Evolutionary conservation across 768 basidiomycete genomes (phyloP).

Genomic region (Suillus hirtellus): DNA sequence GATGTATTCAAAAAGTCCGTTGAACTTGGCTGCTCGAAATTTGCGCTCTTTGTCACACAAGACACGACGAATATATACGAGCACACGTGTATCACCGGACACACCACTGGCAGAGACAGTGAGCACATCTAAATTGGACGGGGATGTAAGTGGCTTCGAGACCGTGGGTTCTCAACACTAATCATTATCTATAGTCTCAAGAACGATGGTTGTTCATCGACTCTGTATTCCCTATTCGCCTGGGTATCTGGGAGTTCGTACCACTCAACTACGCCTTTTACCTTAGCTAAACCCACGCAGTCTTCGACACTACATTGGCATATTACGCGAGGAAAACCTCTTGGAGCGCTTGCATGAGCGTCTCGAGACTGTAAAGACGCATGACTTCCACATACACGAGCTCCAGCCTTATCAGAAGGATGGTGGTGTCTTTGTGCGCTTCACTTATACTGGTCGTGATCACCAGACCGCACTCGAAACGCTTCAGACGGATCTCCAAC

Average conservation of each 20-base stretch:
- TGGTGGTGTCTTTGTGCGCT: constrained; percentile 82
- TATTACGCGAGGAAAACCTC: constrained; percentile 59
- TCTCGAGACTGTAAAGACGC: constrained; percentile 51
- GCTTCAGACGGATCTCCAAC: constrained; percentile 51
- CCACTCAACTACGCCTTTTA: constrained; percentile 8
- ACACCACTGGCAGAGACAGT: constrained; percentile 22
- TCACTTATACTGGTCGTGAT: constrained; percentile 51
- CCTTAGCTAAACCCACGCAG: constrained; percentile 37
- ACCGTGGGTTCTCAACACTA: not conserved
- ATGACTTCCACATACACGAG: constrained; percentile 61
- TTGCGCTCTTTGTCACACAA: constrained; percentile 7
- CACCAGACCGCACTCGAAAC: constrained; percentile 41
- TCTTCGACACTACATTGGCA: constrained; percentile 62
- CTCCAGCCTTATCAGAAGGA: constrained; percentile 74
- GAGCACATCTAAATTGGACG: constrained; percentile 11
- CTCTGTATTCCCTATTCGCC: constrained; percentile 73
- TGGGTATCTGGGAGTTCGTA: constrained; percentile 74
- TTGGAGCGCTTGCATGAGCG: constrained; percentile 47
- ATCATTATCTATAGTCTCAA: constrained; percentile 20
- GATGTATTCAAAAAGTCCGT: constrained; percentile 22
- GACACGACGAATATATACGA: constrained; percentile 9
- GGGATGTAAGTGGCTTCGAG: not conserved
- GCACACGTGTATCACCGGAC: not conserved
- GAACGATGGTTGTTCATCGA: constrained; percentile 73
- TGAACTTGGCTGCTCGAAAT: constrained; percentile 4